These are phyloP conservation scores for Bipolaris sorokiniana DNA, from an alignment of 2,329 filamentous ascomycete species.

Conservation along the genomic window DNA sequence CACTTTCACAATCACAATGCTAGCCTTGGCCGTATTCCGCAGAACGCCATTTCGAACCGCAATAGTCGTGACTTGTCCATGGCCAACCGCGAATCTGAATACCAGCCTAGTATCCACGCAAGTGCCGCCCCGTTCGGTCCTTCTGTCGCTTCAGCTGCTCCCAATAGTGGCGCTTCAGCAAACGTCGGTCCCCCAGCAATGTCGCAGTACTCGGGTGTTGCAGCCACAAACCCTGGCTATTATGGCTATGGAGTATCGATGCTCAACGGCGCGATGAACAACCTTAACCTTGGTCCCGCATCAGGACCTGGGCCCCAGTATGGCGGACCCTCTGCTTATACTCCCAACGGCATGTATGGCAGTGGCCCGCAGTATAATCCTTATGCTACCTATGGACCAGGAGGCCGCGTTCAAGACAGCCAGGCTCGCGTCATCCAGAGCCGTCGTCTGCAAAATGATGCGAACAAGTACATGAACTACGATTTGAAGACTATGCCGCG, in stretches of 20 bases:
- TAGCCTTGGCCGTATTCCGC: conserved; percentile 79
- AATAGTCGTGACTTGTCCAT: conserved; percentile 75
- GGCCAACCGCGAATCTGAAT: conserved; percentile 54
- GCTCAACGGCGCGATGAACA: conserved; percentile 71
- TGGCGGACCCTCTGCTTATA: conserved; percentile 36
- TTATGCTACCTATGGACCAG: conserved; percentile 48
- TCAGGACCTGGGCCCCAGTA: conserved; percentile 48
- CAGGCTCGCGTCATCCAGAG: conserved; percentile 77
- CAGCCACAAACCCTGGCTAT: conserved; percentile 42
- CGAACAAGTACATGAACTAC: conserved; percentile 80
- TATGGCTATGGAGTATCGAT: conserved; percentile 66
- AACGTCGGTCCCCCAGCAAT: conserved; percentile 40
- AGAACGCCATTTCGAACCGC: conserved; percentile 67
- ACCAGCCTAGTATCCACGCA: conserved; percentile 75
- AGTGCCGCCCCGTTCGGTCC: conserved; percentile 82
- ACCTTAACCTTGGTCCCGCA: conserved; percentile 54
- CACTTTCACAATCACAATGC: conserved; percentile 75
- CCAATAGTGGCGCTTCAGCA: conserved; percentile 28
- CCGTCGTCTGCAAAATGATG: conserved; percentile 72
- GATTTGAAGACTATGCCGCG: conserved; percentile 75
- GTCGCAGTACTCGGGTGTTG: conserved; percentile 41
- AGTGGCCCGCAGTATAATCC: conserved; percentile 35
- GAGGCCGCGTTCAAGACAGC: conserved; percentile 69
- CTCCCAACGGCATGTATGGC: conserved; percentile 33
- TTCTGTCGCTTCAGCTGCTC: conserved; percentile 51